Conservation (phyloP, 306 rosid genomes). For the Hippophae rhamnoides region DNA sequence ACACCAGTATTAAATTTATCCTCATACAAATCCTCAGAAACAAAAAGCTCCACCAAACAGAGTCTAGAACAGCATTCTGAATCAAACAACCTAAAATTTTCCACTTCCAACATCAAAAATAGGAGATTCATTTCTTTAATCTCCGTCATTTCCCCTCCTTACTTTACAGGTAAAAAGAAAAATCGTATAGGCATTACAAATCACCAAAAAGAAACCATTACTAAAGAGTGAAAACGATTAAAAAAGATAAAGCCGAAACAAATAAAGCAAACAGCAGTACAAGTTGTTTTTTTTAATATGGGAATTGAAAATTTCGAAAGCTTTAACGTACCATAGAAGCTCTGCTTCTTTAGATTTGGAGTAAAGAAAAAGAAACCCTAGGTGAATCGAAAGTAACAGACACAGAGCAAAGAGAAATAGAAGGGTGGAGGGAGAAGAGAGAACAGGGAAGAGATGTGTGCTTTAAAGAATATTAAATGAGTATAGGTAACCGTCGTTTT, state of each 20-base stretch:
- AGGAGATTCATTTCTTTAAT: constrained; percentile 20
- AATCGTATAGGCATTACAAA: constrained; percentile 18
- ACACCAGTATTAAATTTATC: constrained; percentile 10
- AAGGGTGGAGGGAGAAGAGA: no score
- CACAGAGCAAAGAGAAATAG: no score
- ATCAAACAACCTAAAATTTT: constrained; percentile 12
- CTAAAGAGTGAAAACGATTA: not conserved
- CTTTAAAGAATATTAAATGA: no score
- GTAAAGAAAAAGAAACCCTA: constrained; percentile 66
- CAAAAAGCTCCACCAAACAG: constrained; percentile 13
- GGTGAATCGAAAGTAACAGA: constrained; percentile 7
- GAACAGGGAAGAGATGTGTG: no score
- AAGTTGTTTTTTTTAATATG: constrained; percentile 12
- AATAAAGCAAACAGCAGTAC: constrained; percentile 8
- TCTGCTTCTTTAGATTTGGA: constrained; percentile 21
- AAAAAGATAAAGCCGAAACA: not conserved
- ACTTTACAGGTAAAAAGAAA: constrained; percentile 15
- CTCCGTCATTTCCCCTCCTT: constrained; percentile 28
- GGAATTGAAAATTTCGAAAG: not conserved
- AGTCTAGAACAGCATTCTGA: constrained; percentile 15
- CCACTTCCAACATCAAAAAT: constrained; percentile 18
- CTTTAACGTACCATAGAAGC: constrained; percentile 43
- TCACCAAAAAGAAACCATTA: constrained; percentile 3
- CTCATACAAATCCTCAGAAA: constrained; percentile 18
- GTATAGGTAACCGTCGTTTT: no score